These are phyloP conservation scores for Suhomyces terraborum DNA, from an alignment of 1,139 yeast species.

Conservation along the genomic window DNA sequence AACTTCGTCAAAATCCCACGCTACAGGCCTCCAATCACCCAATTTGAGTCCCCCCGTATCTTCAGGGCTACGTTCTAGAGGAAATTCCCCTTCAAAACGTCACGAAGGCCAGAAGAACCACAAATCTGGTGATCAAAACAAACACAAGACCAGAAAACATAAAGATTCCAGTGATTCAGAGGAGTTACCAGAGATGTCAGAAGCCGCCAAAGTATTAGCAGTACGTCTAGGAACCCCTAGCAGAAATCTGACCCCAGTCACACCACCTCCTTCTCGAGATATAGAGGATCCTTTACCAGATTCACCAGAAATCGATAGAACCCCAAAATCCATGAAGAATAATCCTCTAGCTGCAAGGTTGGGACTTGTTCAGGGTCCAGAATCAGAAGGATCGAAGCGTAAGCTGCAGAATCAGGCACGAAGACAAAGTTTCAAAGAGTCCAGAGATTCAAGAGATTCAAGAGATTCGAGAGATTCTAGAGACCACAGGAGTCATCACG, in stretches of 20 bases:
- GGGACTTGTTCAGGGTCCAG: constrained; percentile 14
- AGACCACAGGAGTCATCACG: not conserved
- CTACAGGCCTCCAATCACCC: not conserved
- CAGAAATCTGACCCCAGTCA: not conserved
- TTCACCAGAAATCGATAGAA: not conserved
- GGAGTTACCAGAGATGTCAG: constrained; percentile 26
- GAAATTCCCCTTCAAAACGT: not conserved
- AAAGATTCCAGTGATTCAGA: constrained; percentile 16
- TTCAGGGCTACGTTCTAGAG: not conserved
- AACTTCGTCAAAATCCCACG: not conserved
- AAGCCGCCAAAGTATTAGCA: constrained; percentile 32
- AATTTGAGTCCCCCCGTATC: not conserved
- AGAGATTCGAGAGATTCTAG: not conserved
- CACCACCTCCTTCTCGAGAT: constrained; percentile 8
- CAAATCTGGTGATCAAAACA: constrained; percentile 5
- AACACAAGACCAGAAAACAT: constrained; percentile 7
- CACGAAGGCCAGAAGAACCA: not conserved
- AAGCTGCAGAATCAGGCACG: not conserved
- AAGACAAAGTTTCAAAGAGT: not conserved
- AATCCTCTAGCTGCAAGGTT: constrained; percentile 26
- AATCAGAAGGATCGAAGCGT: not conserved
- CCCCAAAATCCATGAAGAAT: not conserved
- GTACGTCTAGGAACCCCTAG: constrained; percentile 24
- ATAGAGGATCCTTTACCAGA: not conserved
- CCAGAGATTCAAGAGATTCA: not conserved